Evolutionary conservation across 2,329 filamentous ascomycete species (phyloP).

Genomic region (Dactylonectria macrodidyma): DNA sequence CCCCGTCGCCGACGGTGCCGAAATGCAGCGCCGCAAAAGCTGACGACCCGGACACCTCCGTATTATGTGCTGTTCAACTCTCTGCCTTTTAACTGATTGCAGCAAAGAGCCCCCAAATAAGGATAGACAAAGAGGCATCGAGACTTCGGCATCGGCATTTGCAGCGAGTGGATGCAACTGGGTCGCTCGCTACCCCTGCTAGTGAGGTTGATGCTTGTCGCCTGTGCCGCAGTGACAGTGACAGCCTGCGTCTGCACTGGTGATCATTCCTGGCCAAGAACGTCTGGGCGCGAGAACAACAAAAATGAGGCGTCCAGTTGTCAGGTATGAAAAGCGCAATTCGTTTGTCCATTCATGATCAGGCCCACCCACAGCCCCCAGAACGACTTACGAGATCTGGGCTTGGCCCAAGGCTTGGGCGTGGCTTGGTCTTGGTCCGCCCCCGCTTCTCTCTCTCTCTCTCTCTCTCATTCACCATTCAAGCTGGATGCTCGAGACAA

Average conservation of each 20-base stretch:
- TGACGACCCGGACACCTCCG: not conserved
- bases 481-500: no score
- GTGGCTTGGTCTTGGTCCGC: no score
- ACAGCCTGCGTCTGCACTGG: not conserved
- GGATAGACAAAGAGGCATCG: not conserved
- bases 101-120: not conserved
- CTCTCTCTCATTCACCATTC: no score
- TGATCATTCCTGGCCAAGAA: conserved; percentile 20
- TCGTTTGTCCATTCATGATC: no score
- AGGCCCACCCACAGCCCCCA: no score
- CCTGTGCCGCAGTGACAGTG: conserved; percentile 1
- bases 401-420: no score
- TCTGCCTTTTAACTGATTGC: no score
- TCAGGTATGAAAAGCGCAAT: no score
- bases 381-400: no score
- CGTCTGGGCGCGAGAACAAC: conserved; percentile 1
- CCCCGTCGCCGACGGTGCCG: not conserved
- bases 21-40: not conserved
- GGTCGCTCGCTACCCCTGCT: not conserved
- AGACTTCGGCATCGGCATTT: not conserved
- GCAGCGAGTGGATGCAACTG: not conserved
- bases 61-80: no score
- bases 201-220: not conserved
- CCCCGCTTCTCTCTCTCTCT: no score
- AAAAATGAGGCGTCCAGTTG: not conserved